Conservation (phyloP, 2,329 filamentous ascomycete genomes). For the Didymella keratinophila region DNA sequence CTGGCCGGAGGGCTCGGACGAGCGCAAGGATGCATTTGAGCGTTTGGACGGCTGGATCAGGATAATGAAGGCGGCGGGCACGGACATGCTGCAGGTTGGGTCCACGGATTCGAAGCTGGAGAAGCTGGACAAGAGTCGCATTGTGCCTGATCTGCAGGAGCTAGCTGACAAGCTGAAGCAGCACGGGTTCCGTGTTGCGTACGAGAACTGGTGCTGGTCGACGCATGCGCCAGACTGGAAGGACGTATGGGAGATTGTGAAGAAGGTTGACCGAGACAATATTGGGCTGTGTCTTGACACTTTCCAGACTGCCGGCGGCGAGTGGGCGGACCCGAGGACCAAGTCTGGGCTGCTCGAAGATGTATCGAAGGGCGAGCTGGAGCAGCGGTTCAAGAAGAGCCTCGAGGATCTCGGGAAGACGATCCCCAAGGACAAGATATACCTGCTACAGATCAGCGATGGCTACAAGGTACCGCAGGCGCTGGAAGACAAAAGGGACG, state of each 20-base stretch:
- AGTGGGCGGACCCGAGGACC: conserved; percentile 76
- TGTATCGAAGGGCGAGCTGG: conserved; percentile 56
- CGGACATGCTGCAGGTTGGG: conserved; percentile 72
- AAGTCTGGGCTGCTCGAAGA: conserved; percentile 65
- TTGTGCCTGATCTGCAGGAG: conserved; percentile 68
- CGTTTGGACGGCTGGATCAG: conserved; percentile 72
- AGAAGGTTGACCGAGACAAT: conserved; percentile 68
- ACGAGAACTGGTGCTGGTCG: conserved; percentile 86
- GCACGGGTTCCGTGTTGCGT: conserved; percentile 69
- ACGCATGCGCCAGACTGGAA: conserved; percentile 74
- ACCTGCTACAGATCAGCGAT: conserved; percentile 76
- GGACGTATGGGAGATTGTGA: conserved; percentile 73
- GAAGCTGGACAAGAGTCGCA: conserved; percentile 61
- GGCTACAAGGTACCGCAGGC: conserved; percentile 70
- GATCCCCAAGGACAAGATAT: conserved; percentile 75
- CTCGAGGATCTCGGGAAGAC: conserved; percentile 64
- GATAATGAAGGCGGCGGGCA: conserved; percentile 74
- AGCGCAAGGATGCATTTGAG: conserved; percentile 68
- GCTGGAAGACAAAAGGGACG: conserved; percentile 59
- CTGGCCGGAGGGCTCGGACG: conserved; percentile 66
- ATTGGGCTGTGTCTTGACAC: conserved; percentile 80
- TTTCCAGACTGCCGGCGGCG: conserved; percentile 76
- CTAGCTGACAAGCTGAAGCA: conserved; percentile 63
- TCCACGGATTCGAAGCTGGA: conserved; percentile 68
- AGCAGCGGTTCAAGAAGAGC: conserved; percentile 61